Conservation (phyloP, 805 yeast species). For the Geotrichum ghanense region DNA sequence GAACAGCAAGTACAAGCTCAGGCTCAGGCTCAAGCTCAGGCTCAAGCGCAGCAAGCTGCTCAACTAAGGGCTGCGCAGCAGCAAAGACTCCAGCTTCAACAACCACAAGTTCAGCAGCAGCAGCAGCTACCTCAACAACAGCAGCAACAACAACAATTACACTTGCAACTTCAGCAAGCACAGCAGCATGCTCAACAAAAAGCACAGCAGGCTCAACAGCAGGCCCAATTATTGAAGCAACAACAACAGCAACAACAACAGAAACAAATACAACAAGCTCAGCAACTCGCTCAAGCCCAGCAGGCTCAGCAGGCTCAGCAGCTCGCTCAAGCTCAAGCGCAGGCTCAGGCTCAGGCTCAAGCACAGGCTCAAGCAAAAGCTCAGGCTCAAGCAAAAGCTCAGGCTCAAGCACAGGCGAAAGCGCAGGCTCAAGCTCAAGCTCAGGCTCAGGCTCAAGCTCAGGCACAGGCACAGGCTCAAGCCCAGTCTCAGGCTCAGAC, state of each 20-base stretch:
- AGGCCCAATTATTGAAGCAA: neutral
- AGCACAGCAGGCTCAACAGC: neutral
- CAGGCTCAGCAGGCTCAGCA: constrained; percentile 12
- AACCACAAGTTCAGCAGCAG: neutral
- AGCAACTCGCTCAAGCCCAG: neutral
- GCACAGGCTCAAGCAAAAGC: constrained; percentile 11
- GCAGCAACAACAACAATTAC: neutral
- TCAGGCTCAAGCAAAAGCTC: neutral
- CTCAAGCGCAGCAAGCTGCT: constrained; percentile 8
- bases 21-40: constrained; percentile 1
- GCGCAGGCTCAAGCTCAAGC: neutral
- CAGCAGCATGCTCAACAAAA: constrained; percentile 1
- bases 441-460: neutral
- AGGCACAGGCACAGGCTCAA: neutral
- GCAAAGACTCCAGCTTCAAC: neutral
- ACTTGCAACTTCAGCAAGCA: neutral
- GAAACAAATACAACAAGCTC: constrained; percentile 1
- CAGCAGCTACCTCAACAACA: neutral
- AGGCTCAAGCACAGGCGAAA: neutral
- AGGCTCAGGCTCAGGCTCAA: constrained; percentile 12
- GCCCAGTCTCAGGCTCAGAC: neutral
- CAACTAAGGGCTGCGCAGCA: constrained; percentile 4
- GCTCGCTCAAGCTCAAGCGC: neutral
- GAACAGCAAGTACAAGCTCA: neutral
- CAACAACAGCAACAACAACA: constrained; percentile 1